phyloP scores from a whole-genome alignment of 2,329 filamentous ascomycete genomes.

The Alternaria hordeiaustralica region DNA sequence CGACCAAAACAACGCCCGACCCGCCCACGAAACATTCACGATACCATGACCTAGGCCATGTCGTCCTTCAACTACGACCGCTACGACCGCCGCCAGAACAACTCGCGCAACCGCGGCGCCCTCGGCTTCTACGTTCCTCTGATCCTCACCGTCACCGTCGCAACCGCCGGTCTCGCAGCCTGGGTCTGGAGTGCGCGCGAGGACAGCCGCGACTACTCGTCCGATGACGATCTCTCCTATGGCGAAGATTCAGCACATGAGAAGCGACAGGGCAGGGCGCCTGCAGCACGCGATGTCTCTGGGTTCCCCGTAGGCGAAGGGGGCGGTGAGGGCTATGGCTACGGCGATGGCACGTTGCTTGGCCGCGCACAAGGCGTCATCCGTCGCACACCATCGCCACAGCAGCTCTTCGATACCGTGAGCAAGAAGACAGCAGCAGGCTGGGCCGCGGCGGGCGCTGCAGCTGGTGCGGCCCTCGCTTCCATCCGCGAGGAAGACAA shows the following conservation, averaged over 20 bases:
- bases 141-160: constrained; percentile 83
- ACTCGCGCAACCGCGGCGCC: constrained; percentile 62
- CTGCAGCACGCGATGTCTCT: constrained; percentile 23
- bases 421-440: constrained; percentile 82
- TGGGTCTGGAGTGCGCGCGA: constrained; percentile 94
- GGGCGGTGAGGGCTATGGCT: constrained; percentile 21
- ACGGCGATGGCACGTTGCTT: constrained; percentile 67
- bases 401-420: constrained; percentile 85
- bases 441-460: constrained; percentile 81
- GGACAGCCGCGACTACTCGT: constrained; percentile 73
- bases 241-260: constrained; percentile 48
- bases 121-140: constrained; percentile 90
- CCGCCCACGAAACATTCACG: constrained; percentile 18
- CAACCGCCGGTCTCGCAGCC: constrained; percentile 82
- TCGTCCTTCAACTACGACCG: constrained; percentile 63
- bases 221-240: constrained; percentile 54
- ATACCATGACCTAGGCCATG: constrained; percentile 34
- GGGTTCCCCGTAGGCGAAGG: constrained; percentile 35
- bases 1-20: background rate
- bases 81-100: constrained; percentile 55
- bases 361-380: constrained; percentile 81
- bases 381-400: constrained; percentile 81
- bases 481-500: constrained; percentile 85
- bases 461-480: constrained; percentile 80
- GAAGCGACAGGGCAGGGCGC: constrained; percentile 28